phyloP scores from a whole-genome alignment of 768 basidiomycete species.

The Rickenella mellea region DNA sequence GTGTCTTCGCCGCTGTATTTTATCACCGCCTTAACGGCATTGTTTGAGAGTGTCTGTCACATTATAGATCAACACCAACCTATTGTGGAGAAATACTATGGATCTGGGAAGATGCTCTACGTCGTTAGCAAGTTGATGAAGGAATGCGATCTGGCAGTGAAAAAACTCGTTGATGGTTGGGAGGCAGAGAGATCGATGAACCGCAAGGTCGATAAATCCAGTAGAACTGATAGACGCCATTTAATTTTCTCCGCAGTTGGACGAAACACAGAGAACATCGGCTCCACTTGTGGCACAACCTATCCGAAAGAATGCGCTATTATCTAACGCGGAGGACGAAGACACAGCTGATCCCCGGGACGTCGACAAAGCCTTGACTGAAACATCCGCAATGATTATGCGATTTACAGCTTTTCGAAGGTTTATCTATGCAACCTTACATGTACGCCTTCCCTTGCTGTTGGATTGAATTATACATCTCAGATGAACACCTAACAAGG shows the following conservation, averaged over 20 bases:
- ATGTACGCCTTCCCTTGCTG: slow-evolving; percentile 30
- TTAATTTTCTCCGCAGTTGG: slow-evolving; percentile 25
- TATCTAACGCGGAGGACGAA: slow-evolving; percentile 32
- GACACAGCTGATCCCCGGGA: slow-evolving; percentile 74
- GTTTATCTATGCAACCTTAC: slow-evolving; percentile 70
- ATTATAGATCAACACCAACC: slow-evolving; percentile 97
- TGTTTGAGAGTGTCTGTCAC: slow-evolving; percentile 92
- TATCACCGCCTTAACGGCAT: slow-evolving; percentile 77
- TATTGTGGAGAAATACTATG: slow-evolving; percentile 97
- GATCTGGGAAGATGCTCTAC: slow-evolving; percentile 72
- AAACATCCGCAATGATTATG: slow-evolving; percentile 82
- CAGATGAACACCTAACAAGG: slow-evolving; percentile 11
- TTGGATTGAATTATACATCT: too few species aligned
- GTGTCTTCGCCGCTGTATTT: slow-evolving; percentile 92
- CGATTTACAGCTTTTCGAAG: slow-evolving; percentile 88
- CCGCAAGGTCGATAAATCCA: slow-evolving; percentile 47
- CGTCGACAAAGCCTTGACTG: slow-evolving; percentile 83
- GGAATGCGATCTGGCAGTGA: slow-evolving; percentile 82
- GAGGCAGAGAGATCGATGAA: slow-evolving; percentile 82
- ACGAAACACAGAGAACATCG: slow-evolving; percentile 32
- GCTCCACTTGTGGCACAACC: slow-evolving; percentile 17
- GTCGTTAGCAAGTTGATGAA: slow-evolving; percentile 69
- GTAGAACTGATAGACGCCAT: background rate
- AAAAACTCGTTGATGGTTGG: slow-evolving; percentile 72
- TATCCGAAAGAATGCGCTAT: slow-evolving; percentile 8